Evolutionary conservation across 768 basidiomycete species (phyloP), one percentile per base, ranked within the genome.

Genomic region (Podaxis sp.): DNA sequence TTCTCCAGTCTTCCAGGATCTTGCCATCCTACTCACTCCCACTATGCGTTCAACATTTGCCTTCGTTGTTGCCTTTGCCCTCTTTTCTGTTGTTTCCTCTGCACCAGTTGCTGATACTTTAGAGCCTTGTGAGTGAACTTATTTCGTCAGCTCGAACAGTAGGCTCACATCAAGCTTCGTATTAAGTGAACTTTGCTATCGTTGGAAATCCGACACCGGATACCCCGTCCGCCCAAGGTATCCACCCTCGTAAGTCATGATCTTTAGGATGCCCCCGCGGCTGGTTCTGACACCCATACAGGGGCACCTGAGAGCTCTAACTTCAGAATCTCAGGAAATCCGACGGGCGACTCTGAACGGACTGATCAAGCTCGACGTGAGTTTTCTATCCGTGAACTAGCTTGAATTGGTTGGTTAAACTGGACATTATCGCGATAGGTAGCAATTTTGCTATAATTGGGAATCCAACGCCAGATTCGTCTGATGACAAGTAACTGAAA

Each of bases 191-290:
- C 33, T 59, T 59, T 28, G 48, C 58, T 52, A 52, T 59, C 33
- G 49, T 59, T 17, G 58, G 58, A 4, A 59, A 59, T 11, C 58
- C 49, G 19, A 59, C 58, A 26, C 58, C 58, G 12, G 58, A 59
- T 51, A 8, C n/a, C 12, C 15, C 22, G 9, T 12, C 19, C 4
- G 24, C 24, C 11, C 58, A 22, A 49, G 33, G 33, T 22, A 2
- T 33, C 24, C 26, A 59, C 15, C 57, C 54, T 38, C 33, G 54
- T 55, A 11, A 55, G 54, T 55, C 19, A 2, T 11, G 2, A 51
- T 19, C 15, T 28, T 22, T 22, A 51, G 5, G 9, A 12, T 51
- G 15, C 24, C 19, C n/a, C 7, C 5, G 7, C 7, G 7, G 22
- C 49, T 13, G 9, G 12, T 13, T 24, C 22, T 57, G 24, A 46